Conservation (phyloP, 2,329 filamentous ascomycete species). For the Fusarium hainanense region DNA sequence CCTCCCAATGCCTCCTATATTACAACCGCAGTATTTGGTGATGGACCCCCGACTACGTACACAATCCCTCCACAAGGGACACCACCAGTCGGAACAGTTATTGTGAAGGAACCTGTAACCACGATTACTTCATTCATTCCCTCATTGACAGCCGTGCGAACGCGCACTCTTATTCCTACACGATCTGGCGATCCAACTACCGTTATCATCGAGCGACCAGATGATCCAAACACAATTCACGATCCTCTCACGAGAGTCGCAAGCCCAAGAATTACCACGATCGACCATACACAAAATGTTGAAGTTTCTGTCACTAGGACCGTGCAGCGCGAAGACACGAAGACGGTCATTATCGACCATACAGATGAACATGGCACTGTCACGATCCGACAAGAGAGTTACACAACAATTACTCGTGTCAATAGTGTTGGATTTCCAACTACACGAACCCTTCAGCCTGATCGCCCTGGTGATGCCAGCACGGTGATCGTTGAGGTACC, state of each 20-base stretch:
- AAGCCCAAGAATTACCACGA: neutral
- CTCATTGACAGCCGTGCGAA: neutral
- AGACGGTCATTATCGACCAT: neutral
- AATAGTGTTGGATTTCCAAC: neutral
- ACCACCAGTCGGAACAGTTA: slow-evolving; percentile 1
- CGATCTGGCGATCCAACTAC: neutral
- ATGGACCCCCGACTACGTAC: neutral
- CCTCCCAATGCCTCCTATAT: neutral
- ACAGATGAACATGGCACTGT: neutral
- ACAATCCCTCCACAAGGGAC: slow-evolving; percentile 6
- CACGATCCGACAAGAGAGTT: neutral
- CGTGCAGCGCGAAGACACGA: neutral
- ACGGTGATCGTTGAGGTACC: neutral
- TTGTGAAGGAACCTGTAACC: neutral
- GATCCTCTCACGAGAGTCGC: neutral
- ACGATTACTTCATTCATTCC: slow-evolving; percentile 11
- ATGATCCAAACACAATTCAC: neutral
- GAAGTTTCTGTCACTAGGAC: neutral
- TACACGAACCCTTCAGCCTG: neutral
- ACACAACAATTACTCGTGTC: neutral
- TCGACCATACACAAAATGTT: neutral
- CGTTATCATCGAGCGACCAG: slow-evolving; percentile 1
- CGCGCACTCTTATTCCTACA: slow-evolving; percentile 3
- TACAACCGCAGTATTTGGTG: neutral
- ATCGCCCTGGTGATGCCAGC: rapidly evolving